phyloP scores from a whole-genome alignment of 768 basidiomycete species.

The Austroboletus eburneus region DNA sequence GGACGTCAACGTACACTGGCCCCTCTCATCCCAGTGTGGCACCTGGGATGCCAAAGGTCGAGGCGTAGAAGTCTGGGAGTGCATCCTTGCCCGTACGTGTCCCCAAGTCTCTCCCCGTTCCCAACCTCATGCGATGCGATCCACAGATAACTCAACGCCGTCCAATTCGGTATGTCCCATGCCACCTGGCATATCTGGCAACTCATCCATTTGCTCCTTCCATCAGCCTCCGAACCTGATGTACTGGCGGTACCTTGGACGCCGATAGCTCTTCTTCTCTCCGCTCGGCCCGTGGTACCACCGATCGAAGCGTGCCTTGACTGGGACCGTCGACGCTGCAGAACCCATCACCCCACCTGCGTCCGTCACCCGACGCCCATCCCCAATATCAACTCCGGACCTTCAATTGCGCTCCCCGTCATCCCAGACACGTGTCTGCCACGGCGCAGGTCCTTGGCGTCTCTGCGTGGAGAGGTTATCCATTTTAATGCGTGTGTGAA shows the following conservation, averaged over 20 bases:
- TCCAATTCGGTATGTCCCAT: constrained; percentile 37
- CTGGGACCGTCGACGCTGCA: not conserved
- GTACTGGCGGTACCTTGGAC: constrained; percentile 49
- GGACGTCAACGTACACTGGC: constrained; percentile 66
- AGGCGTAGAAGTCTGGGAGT: constrained; percentile 76
- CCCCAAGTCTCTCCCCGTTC: not conserved
- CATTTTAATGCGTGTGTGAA: constrained; percentile 7
- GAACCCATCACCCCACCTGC: not conserved
- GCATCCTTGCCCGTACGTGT: constrained; percentile 55
- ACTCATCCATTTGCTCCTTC: constrained; percentile 4
- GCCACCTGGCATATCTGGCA: not conserved
- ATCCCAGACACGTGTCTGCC: constrained; percentile 6
- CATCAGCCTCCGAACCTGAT: constrained; percentile 38
- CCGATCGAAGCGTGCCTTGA: not conserved
- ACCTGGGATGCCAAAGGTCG: constrained; percentile 65
- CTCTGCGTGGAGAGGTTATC: constrained; percentile 1
- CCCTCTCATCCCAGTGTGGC: constrained; percentile 61
- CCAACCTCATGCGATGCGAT: not conserved
- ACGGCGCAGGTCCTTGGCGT: constrained; percentile 3
- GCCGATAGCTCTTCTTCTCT: constrained; percentile 26
- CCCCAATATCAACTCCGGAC: constrained; percentile 3
- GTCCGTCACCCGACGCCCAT: constrained; percentile 3
- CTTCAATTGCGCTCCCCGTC: not conserved
- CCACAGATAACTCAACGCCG: constrained; percentile 55
- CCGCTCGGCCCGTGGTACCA: constrained; percentile 4